phyloP scores from a whole-genome alignment of 2,329 filamentous ascomycete species.

The Plenodomus tracheiphilus region DNA sequence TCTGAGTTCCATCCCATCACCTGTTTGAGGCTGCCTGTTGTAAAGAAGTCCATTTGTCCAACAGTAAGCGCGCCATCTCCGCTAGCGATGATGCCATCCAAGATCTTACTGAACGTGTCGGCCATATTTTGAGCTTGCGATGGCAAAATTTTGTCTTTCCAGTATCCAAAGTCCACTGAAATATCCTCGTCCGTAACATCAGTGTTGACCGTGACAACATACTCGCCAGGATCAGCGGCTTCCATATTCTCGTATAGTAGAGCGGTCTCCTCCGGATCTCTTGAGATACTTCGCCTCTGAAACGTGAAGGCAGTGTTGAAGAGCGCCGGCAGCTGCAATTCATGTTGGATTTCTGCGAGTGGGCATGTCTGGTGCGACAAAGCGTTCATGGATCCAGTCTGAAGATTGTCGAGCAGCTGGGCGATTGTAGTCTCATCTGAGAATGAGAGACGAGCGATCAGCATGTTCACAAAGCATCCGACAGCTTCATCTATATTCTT shows the following conservation, averaged over 20 bases:
- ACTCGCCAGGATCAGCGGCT: constrained; percentile 42
- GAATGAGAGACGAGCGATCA: constrained; percentile 54
- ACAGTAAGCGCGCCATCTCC: constrained; percentile 22
- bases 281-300: constrained; percentile 32
- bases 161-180: constrained; percentile 38
- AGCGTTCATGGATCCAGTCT: constrained; percentile 51
- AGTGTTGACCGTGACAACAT: constrained; percentile 40
- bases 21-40: constrained; percentile 24
- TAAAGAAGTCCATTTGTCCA: constrained; percentile 28
- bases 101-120: constrained; percentile 34
- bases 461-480: constrained; percentile 60
- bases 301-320: constrained; percentile 46
- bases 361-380: constrained; percentile 57
- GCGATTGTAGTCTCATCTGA: constrained; percentile 39
- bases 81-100: constrained; percentile 21
- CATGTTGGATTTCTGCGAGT: constrained; percentile 43
- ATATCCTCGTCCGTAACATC: constrained; percentile 35
- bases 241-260: constrained; percentile 39
- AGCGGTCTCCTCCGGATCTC: constrained; percentile 29
- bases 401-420: constrained; percentile 50
- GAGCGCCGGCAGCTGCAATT: constrained; percentile 36
- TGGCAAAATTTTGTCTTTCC: constrained; percentile 32
- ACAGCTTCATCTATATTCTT: constrained; percentile 53
- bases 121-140: constrained; percentile 35
- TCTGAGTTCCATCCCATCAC: constrained; percentile 35